These are phyloP conservation scores for Ophioceras dolichostomum DNA, from an alignment of 2,329 filamentous ascomycete species.

Conservation along the genomic window DNA sequence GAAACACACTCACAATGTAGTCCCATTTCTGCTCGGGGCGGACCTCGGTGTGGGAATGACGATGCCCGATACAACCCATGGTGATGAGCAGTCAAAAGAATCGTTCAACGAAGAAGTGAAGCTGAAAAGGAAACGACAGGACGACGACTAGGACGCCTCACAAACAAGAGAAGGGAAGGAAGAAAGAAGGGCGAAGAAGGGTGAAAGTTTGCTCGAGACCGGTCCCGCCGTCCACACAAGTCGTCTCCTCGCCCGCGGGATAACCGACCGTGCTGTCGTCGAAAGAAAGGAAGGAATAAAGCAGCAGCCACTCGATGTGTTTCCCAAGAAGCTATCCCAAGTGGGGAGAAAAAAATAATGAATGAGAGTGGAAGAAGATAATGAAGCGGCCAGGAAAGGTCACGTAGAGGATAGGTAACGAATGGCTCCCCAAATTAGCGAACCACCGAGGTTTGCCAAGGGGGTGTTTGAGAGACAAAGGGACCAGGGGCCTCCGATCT, in stretches of 20 bases:
- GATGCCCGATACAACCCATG: conserved; percentile 43
- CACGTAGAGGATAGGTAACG: too few species aligned
- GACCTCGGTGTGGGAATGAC: conserved; percentile 46
- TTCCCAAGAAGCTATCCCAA: too few species aligned
- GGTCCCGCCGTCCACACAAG: conserved; percentile 17
- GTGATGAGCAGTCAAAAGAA: conserved; percentile 4
- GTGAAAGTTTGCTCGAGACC: conserved; percentile 5
- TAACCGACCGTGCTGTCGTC: conserved; percentile 14
- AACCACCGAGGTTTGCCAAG: too few species aligned
- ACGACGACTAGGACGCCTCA: conserved; percentile 8
- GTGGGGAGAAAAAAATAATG: not conserved
- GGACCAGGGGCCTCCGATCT: too few species aligned
- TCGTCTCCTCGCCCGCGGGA: conserved; percentile 21
- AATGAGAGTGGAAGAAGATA: not conserved
- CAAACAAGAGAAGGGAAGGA: conserved; percentile 5
- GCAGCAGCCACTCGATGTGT: too few species aligned
- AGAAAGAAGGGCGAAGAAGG: conserved; percentile 9
- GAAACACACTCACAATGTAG: conserved; percentile 70
- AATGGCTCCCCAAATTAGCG: too few species aligned
- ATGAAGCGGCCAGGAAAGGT: too few species aligned
- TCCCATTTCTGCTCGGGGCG: conserved; percentile 87
- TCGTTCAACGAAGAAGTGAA: conserved; percentile 6
- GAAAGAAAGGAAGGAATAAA: conserved; percentile 1
- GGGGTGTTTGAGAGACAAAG: too few species aligned
- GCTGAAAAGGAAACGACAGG: conserved; percentile 3